Evolutionary conservation across 768 basidiomycete species (phyloP).

Genomic region (Naganishia vaughanmartiniae): DNA sequence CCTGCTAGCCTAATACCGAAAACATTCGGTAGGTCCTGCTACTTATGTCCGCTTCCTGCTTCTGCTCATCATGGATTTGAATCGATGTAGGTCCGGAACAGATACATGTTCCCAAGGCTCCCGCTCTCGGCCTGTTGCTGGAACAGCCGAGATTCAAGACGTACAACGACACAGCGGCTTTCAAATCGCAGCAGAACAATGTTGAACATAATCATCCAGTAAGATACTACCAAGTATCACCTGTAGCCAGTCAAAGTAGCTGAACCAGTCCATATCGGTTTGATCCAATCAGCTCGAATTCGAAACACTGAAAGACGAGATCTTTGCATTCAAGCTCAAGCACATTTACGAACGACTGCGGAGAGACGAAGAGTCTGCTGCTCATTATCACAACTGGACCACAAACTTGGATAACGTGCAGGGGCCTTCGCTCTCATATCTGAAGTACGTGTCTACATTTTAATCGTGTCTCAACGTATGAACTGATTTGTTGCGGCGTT

Average conservation of each 20-base stretch:
- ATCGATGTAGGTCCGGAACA: conserved; percentile 55
- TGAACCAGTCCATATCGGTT: background rate
- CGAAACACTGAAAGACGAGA: conserved; percentile 63
- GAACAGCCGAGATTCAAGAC: conserved; percentile 59
- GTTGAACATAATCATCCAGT: background rate
- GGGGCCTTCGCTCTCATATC: conserved; percentile 4
- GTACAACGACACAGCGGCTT: conserved; percentile 52
- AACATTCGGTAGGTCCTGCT: conserved; percentile 63
- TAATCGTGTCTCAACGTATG: background rate
- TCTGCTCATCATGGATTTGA: background rate
- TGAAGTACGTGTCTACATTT: background rate
- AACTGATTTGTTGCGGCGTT: background rate
- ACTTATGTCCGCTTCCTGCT: background rate
- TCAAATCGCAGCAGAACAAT: conserved; percentile 57
- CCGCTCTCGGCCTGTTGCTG: conserved; percentile 84
- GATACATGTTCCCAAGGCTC: conserved; percentile 91
- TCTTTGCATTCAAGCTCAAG: conserved; percentile 77
- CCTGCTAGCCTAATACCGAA: conserved; percentile 66
- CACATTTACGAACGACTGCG: conserved; percentile 86
- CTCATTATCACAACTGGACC: conserved; percentile 20
- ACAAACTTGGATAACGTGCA: conserved; percentile 20
- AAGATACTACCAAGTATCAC: conserved; percentile 49
- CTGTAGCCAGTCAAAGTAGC: conserved; percentile 32
- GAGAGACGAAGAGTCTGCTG: conserved; percentile 64
- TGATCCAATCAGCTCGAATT: conserved; percentile 61